Percentiles rank a stretch among this genome's conserved stretches.
These are phyloP conservation scores for Alternaria triticimaculans DNA, from an alignment of 2,329 filamentous ascomycete genomes.

Conservation along the genomic window DNA sequence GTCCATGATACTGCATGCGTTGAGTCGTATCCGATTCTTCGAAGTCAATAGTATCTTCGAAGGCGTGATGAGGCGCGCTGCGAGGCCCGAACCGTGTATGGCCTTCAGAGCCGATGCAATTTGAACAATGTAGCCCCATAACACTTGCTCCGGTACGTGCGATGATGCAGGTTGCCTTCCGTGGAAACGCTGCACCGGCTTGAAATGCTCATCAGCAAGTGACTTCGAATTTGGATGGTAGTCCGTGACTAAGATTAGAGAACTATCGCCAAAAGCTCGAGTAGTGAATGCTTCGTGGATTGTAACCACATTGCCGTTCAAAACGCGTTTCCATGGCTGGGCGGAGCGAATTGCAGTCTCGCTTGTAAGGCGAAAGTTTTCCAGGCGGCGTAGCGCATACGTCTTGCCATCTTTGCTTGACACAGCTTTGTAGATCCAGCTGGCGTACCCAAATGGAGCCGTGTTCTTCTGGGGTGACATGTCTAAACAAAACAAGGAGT, in stretches of 20 bases:
- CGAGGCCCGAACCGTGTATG: slow-evolving; percentile 81
- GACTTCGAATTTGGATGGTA: slow-evolving; percentile 93
- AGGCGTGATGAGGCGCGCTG: slow-evolving; percentile 83
- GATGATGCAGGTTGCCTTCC: slow-evolving; percentile 44
- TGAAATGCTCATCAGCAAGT: slow-evolving; percentile 80
- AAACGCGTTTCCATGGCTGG: slow-evolving; percentile 87
- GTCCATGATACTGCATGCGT: slow-evolving; percentile 87
- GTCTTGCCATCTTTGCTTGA: slow-evolving; percentile 86
- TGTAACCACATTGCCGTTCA: slow-evolving; percentile 81
- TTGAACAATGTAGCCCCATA: slow-evolving; percentile 94
- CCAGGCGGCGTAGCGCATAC: slow-evolving; percentile 86
- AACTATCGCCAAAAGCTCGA: slow-evolving; percentile 90
- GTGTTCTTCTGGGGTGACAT: slow-evolving; percentile 79
- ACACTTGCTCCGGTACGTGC: slow-evolving; percentile 68
- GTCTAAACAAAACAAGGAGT: slow-evolving; percentile 90
- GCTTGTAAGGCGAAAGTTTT: slow-evolving; percentile 87
- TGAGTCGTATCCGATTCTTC: slow-evolving; percentile 87
- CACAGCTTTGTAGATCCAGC: slow-evolving; percentile 94
- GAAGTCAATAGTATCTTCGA: slow-evolving; percentile 90
- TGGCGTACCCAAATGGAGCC: slow-evolving; percentile 82
- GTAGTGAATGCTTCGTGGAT: slow-evolving; percentile 94
- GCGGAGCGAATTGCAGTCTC: slow-evolving; percentile 86
- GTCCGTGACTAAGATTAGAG: slow-evolving; percentile 90
- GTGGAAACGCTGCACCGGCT: slow-evolving; percentile 48
- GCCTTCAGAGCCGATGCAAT: slow-evolving; percentile 86